These are phyloP conservation scores for Penicillium sp. DNA, from an alignment of 2,329 filamentous ascomycete species.

Conservation along the genomic window DNA sequence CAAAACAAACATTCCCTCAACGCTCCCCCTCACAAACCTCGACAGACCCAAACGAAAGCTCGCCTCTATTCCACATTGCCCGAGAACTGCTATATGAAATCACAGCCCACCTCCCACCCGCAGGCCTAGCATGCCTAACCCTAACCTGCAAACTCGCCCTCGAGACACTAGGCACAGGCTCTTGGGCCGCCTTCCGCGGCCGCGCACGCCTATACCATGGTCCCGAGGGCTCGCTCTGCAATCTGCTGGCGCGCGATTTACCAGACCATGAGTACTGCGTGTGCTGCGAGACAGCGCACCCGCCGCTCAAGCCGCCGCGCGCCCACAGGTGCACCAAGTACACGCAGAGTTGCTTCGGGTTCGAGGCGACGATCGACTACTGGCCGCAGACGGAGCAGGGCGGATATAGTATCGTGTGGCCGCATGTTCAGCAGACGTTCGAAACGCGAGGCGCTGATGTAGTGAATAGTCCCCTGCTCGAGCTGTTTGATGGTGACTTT, in stretches of 20 bases:
- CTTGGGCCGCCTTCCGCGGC: background rate
- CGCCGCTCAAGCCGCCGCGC: background rate
- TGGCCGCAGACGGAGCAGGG: slow-evolving; percentile 2
- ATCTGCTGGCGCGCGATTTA: slow-evolving; percentile 5
- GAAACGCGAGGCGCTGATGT: background rate
- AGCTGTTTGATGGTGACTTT: slow-evolving; percentile 5
- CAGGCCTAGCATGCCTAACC: slow-evolving; percentile 2
- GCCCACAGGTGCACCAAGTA: slow-evolving; percentile 9
- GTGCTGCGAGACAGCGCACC: slow-evolving; percentile 8
- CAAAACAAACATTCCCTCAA: background rate
- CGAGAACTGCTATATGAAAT: slow-evolving; percentile 12
- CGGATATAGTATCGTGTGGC: slow-evolving; percentile 11
- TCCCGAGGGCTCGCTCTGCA: background rate
- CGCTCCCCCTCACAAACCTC: background rate
- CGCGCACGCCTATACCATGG: background rate
- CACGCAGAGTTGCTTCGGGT: slow-evolving; percentile 11
- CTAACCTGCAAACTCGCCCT: slow-evolving; percentile 16
- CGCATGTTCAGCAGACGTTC: slow-evolving; percentile 7
- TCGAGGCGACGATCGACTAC: slow-evolving; percentile 5
- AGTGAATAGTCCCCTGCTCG: background rate
- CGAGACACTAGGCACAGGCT: background rate
- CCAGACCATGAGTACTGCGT: slow-evolving; percentile 1
- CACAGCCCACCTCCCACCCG: background rate
- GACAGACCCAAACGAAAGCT: background rate
- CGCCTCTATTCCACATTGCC: background rate